These are phyloP conservation scores for Aschersonia sp. DNA, from an alignment of 2,329 filamentous ascomycete genomes.

Conservation along the genomic window DNA sequence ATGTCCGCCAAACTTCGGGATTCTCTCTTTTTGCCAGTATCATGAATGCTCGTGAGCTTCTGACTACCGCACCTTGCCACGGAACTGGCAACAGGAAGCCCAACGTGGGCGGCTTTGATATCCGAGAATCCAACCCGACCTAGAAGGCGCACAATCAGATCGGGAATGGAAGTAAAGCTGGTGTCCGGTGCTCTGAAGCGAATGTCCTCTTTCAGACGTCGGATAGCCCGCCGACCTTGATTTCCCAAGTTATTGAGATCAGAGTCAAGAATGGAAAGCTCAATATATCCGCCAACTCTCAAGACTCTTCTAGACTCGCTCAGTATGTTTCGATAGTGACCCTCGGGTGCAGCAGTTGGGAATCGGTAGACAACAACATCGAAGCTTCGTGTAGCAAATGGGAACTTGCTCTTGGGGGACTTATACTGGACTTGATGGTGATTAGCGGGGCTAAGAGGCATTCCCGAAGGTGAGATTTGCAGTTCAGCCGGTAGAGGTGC, in stretches of 20 bases:
- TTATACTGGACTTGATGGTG: slow-evolving; percentile 61
- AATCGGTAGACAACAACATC: slow-evolving; percentile 66
- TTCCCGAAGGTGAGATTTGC: slow-evolving; percentile 25
- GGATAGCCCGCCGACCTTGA: slow-evolving; percentile 51
- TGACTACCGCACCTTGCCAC: slow-evolving; percentile 17
- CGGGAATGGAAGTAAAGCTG: slow-evolving; percentile 44
- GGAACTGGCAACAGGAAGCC: slow-evolving; percentile 54
- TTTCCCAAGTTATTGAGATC: slow-evolving; percentile 75
- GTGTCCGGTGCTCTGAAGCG: slow-evolving; percentile 44
- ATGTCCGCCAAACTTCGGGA: slow-evolving; percentile 52
- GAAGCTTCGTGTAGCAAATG: slow-evolving; percentile 64
- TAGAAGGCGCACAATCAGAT: slow-evolving; percentile 50
- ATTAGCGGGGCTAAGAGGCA: slow-evolving; percentile 48
- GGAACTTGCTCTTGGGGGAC: slow-evolving; percentile 50
- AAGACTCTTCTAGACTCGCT: slow-evolving; percentile 65
- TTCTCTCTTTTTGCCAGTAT: slow-evolving; percentile 19
- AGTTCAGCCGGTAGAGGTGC: slow-evolving; percentile 33
- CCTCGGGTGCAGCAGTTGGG: slow-evolving; percentile 52
- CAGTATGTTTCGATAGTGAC: slow-evolving; percentile 55
- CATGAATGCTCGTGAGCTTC: slow-evolving; percentile 6
- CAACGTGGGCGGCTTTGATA: slow-evolving; percentile 63
- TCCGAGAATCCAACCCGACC: slow-evolving; percentile 56
- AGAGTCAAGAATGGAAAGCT: slow-evolving; percentile 62
- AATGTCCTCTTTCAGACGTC: slow-evolving; percentile 57
- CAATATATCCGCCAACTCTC: slow-evolving; percentile 65